These are phyloP conservation scores for Brassica balearica DNA, from an alignment of 441 rosid species.

Conservation along the genomic window DNA sequence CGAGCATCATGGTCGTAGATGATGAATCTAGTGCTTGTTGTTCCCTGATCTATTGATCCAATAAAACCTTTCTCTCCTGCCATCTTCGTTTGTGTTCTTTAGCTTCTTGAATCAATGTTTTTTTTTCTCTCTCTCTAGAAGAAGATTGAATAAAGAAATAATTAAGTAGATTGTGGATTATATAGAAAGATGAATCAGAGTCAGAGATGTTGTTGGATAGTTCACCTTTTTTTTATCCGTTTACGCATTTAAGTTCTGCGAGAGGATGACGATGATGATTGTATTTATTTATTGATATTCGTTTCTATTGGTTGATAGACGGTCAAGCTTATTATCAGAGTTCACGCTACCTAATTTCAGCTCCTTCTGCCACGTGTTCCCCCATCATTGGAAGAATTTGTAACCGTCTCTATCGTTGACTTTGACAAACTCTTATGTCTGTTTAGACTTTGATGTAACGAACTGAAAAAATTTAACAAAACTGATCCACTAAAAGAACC, in stretches of 20 bases:
- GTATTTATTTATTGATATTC: neutral
- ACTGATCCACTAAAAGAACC: neutral
- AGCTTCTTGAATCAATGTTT: neutral
- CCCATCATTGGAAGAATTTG: neutral
- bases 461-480: neutral
- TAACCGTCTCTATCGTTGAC: neutral
- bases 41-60: constrained; percentile 91
- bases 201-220: constrained; percentile 28
- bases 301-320: neutral
- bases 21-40: constrained; percentile 93
- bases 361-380: neutral
- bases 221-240: constrained; percentile 33
- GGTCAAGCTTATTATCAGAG: neutral
- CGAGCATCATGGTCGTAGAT: constrained; percentile 63
- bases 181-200: constrained; percentile 17
- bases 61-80: constrained; percentile 48
- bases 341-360: neutral
- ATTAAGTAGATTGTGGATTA: neutral
- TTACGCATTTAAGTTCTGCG: neutral
- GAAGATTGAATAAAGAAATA: neutral
- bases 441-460: neutral
- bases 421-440: neutral
- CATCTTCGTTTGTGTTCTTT: constrained; percentile 38
- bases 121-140: neutral
- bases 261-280: constrained; percentile 5